Evolutionary conservation across 148 eudicot genomes (phyloP).

Genomic region (Pharnaceum exiguum): DNA sequence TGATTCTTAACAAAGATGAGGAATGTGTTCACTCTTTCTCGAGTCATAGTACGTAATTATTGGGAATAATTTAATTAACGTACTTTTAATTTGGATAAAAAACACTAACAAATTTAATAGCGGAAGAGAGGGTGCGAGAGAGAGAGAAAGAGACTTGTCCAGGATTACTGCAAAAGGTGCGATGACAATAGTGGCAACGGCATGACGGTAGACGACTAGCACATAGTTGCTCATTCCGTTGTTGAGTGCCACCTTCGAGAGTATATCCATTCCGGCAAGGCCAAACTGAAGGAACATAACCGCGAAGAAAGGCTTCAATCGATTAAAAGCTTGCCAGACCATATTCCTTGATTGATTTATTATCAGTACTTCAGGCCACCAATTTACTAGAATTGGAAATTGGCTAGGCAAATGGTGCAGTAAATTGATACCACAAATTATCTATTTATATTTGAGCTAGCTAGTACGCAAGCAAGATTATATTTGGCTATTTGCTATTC

Average conservation of each 20-base stretch:
- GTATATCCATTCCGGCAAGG: constrained; percentile 81
- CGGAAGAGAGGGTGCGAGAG: neutral
- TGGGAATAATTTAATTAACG: no score
- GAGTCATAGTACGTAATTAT: no score
- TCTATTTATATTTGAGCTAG: constrained; percentile 1
- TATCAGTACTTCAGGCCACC: no score
- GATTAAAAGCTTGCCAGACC: constrained; percentile 25
- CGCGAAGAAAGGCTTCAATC: constrained; percentile 58
- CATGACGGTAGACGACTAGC: constrained; percentile 92
- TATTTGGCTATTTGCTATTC: constrained; percentile 9
- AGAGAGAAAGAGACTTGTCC: constrained; percentile 56
- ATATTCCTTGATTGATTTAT: neutral
- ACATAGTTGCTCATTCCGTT: constrained; percentile 93
- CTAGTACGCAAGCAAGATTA: no score
- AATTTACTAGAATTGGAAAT: no score
- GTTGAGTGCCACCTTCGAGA: constrained; percentile 77
- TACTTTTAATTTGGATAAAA: no score
- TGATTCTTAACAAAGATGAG: no score
- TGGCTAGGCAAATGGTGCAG: no score
- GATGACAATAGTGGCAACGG: constrained; percentile 58
- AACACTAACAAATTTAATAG: no score
- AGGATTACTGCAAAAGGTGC: constrained; percentile 77
- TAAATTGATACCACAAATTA: neutral
- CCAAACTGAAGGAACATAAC: constrained; percentile 78
- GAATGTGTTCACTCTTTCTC: no score